Percentiles rank a stretch among this genome's conserved stretches.
Evolutionary conservation across 768 basidiomycete genomes (phyloP).

Genomic region (Mrakia blollopis): DNA sequence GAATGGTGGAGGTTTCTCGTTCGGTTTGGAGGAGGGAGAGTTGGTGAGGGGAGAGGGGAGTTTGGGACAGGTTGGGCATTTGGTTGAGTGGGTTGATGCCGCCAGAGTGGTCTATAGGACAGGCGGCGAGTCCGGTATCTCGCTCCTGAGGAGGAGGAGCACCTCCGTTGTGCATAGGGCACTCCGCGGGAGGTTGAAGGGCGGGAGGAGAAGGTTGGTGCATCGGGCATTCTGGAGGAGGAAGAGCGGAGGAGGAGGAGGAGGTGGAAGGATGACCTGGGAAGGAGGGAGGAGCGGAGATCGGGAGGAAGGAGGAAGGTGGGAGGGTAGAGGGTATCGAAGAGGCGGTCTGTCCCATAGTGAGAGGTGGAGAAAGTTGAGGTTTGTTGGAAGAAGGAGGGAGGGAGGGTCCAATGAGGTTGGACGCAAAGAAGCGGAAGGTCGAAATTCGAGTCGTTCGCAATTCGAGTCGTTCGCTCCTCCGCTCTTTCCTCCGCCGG

Average conservation of each 20-base stretch:
- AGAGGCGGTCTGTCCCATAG: constrained; percentile 29
- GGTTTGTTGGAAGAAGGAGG: too few relatives aligned
- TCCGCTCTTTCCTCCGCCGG: too few relatives aligned
- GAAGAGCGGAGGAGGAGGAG: constrained; percentile 18
- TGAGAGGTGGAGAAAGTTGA: not conserved
- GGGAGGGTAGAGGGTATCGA: constrained; percentile 25
- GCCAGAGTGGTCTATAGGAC: constrained; percentile 46
- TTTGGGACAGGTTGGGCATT: constrained; percentile 78
- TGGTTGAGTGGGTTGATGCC: constrained; percentile 76
- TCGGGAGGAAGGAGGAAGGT: constrained; percentile 25
- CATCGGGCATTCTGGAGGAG: constrained; percentile 41
- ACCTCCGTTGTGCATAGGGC: constrained; percentile 33
- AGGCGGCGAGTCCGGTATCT: constrained; percentile 40
- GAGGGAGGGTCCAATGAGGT: too few relatives aligned
- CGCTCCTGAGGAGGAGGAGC: not conserved
- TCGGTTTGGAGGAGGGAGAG: constrained; percentile 60
- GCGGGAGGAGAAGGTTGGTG: constrained; percentile 31
- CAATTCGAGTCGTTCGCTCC: too few relatives aligned
- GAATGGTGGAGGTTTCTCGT: constrained; percentile 78
- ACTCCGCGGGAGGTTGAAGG: constrained; percentile 32
- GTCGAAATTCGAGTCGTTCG: too few relatives aligned
- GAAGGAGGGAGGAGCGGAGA: not conserved
- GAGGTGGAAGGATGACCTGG: constrained; percentile 5
- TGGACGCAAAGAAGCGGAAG: too few relatives aligned
- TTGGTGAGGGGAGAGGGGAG: constrained; percentile 56